Conservation (phyloP, 148 eudicot species). For the Silene conica region DNA sequence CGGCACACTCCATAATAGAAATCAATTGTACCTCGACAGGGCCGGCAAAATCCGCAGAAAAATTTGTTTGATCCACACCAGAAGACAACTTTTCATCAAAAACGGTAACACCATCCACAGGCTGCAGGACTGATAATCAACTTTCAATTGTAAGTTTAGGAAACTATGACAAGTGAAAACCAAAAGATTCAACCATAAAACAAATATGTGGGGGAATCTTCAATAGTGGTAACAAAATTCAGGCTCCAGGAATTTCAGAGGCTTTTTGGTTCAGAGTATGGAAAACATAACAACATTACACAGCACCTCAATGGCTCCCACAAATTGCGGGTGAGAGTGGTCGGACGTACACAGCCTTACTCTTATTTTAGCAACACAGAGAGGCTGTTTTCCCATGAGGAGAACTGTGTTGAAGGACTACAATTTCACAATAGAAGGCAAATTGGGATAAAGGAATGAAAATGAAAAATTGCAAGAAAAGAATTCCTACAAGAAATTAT, state of each 20-base stretch:
- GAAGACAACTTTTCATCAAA: conserved; percentile 29
- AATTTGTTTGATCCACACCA: conserved; percentile 38
- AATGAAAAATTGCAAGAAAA: too few species aligned
- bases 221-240: not conserved
- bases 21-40: conserved; percentile 42
- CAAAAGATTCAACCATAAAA: not conserved
- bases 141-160: conserved; percentile 17
- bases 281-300: too few species aligned
- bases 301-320: too few species aligned
- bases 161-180: not conserved
- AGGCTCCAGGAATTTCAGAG: too few species aligned
- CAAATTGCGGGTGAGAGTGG: too few species aligned
- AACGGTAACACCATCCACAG: conserved; percentile 19
- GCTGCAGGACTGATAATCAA: conserved; percentile 43
- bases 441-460: not conserved
- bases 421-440: not conserved
- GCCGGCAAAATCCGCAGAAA: conserved; percentile 28
- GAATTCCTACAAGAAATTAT: not conserved
- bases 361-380: too few species aligned
- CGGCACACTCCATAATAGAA: not conserved
- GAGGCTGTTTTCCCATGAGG: too few species aligned
- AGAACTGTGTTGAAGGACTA: too few species aligned
- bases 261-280: too few species aligned
- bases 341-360: too few species aligned
- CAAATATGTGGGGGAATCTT: too few species aligned